phyloP scores from a whole-genome alignment of 2,329 filamentous ascomycete genomes.

The Apiospora marii region DNA sequence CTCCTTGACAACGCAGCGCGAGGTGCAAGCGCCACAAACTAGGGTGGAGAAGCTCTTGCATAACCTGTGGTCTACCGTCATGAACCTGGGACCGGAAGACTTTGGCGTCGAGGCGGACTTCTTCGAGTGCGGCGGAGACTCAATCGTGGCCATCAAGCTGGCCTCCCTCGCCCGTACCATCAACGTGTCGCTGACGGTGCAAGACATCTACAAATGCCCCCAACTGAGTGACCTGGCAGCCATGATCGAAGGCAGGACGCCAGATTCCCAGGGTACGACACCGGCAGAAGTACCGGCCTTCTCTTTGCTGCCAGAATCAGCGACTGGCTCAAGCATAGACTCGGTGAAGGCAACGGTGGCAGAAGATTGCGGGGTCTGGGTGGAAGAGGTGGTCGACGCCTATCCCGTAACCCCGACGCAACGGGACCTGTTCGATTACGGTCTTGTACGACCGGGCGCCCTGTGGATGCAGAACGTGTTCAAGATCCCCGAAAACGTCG shows the following conservation, averaged over 20 bases:
- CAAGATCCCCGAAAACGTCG: not conserved
- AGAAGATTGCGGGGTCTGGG: not conserved
- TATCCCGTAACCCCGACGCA: constrained; percentile 8
- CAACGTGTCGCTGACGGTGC: not conserved
- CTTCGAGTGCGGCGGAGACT: constrained; percentile 44
- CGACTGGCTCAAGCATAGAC: not conserved
- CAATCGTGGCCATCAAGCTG: constrained; percentile 47
- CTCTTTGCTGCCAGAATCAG: not conserved
- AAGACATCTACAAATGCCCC: constrained; percentile 3
- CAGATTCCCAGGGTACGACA: not conserved
- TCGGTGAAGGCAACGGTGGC: not conserved
- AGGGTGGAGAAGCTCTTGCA: not conserved
- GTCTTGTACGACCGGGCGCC: not conserved
- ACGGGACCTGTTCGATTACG: not conserved
- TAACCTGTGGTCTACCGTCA: constrained; percentile 5
- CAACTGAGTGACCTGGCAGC: not conserved
- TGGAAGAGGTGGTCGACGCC: not conserved
- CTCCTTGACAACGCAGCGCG: not conserved
- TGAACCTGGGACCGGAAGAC: not conserved
- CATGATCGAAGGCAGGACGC: not conserved
- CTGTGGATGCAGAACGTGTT: constrained; percentile 20
- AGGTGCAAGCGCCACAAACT: not conserved
- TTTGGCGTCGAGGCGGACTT: constrained; percentile 36
- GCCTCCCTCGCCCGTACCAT: constrained; percentile 43
- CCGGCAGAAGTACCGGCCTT: not conserved